A percentile compares a stretch with the other conserved stretches of the same genome.
phyloP scores from a whole-genome alignment of 202 grass and related monocot genomes.

The Panicum virgatum region DNA sequence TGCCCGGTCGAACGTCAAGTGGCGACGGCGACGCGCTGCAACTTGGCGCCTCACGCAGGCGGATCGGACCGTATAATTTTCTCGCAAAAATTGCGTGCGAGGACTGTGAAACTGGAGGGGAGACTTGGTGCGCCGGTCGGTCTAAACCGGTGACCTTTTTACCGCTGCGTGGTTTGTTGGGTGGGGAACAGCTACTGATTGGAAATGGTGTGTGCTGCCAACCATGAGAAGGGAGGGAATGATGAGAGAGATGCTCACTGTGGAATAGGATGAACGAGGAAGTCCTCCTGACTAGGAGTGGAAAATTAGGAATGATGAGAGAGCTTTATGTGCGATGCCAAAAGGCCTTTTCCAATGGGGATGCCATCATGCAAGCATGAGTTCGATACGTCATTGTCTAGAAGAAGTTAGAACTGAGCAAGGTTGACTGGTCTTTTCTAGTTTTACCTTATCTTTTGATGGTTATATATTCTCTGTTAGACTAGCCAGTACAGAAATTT shows the following conservation, averaged over 20 bases:
- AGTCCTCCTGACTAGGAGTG: constrained; percentile 7
- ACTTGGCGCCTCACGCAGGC: constrained; percentile 19
- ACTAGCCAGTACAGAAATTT: not conserved
- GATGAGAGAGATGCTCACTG: not conserved
- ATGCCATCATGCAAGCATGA: not conserved
- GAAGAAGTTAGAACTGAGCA: not conserved
- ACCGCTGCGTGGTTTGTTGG: not conserved
- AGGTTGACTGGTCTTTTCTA: not conserved
- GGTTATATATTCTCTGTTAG: not conserved
- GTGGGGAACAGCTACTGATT: constrained; percentile 1
- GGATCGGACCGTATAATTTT: not conserved
- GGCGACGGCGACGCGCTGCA: constrained; percentile 23
- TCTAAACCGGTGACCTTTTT: not conserved
- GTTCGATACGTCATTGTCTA: constrained; percentile 15
- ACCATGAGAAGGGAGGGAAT: not conserved
- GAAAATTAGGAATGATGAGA: not conserved
- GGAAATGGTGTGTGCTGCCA: not conserved
- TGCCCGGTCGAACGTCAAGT: constrained; percentile 15
- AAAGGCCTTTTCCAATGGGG: not conserved
- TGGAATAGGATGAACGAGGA: constrained; percentile 3
- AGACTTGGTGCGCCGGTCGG: constrained; percentile 2
- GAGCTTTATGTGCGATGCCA: not conserved
- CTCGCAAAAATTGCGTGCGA: no score
- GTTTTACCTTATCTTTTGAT: not conserved
- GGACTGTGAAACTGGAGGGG: not conserved